A percentile compares a stretch with the other conserved stretches of the same genome.
phyloP scores from a whole-genome alignment of 768 basidiomycete genomes.

The Auricularia heimuer region DNA sequence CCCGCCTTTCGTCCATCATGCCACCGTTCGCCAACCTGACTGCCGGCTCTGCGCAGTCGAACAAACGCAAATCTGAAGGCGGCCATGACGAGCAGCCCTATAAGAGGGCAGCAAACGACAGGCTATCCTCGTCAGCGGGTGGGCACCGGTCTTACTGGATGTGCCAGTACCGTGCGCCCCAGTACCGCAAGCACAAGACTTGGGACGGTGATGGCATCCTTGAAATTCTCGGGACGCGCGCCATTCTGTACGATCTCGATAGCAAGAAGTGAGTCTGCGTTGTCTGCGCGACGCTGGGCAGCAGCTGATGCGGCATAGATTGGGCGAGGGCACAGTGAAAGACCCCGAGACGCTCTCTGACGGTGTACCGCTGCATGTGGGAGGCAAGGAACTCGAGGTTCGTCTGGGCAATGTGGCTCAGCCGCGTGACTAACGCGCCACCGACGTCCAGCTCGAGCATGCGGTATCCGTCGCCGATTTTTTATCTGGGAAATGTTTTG shows the following conservation, averaged over 20 bases:
- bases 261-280: conserved; percentile 2
- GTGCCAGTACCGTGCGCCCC: conserved; percentile 23
- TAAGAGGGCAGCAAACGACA: not conserved
- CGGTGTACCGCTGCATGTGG: conserved; percentile 30
- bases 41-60: not conserved
- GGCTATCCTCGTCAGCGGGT: not conserved
- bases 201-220: conserved; percentile 62
- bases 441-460: conserved; percentile 35
- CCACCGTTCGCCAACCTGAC: not conserved
- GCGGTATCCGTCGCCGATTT: conserved; percentile 44
- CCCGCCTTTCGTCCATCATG: not conserved
- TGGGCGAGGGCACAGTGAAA: not conserved
- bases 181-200: conserved; percentile 68
- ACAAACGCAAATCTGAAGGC: not conserved
- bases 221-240: conserved; percentile 5
- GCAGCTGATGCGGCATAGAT: not conserved
- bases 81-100: conserved; percentile 1
- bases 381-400: conserved; percentile 50
- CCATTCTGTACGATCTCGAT: conserved; percentile 7
- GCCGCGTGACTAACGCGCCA: not conserved
- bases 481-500: conserved; percentile 58
- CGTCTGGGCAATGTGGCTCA: not conserved
- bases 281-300: not conserved
- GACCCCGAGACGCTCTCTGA: conserved; percentile 8
- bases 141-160: not conserved